Evolutionary conservation across 257 asterid species (phyloP), one percentile per base, ranked within the genome.

Genomic region (Plantago elongata): DNA sequence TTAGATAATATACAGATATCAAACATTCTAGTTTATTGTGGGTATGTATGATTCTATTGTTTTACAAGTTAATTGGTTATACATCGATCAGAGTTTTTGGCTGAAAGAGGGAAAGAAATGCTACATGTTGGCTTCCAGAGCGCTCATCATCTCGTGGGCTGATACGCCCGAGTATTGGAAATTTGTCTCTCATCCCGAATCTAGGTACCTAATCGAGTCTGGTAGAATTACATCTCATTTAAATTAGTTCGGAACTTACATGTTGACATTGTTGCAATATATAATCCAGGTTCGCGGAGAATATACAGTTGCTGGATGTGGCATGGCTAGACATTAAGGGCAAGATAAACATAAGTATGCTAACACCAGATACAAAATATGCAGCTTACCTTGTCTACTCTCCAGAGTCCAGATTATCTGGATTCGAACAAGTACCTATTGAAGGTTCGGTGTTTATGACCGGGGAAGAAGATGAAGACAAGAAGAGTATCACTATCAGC

Each of bases 361-460:
- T 29, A 13, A 27, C 60, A 7, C 45, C 45, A 34, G 60, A 40
- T 6, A 55, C 45, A 2, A 13, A 29, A 11, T 55, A 55, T 55
- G 60, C 45, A 55, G 60, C 60, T n/a, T 55, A 55, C 30, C 14
- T 54, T 34, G 60, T 55, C 43, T 55, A 27, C 5, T 18, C 22
- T 0, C 11, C 4, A 11, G 30, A 45, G 27, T 40, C 79, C 3
- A 44, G 68, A 18, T 4, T 57, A 13, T 1, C 46, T 9, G 95
- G 95, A 42, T 83, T 89, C 37, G 77, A 75, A 0, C 9, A 44
- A 70, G 62, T 42, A n/a, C 75, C 79, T 0, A 84, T 72, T 0
- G 84, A 84, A 59, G 81, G 64, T 54, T 74, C 40, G 0, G 74
- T 89, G 44, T 69, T 72, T 14, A 51, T 70, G 18, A 59, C 63